Base-by-base conservation (phyloP, 2,329 filamentous ascomycete species). In the Laburnicola sp. region DNA sequence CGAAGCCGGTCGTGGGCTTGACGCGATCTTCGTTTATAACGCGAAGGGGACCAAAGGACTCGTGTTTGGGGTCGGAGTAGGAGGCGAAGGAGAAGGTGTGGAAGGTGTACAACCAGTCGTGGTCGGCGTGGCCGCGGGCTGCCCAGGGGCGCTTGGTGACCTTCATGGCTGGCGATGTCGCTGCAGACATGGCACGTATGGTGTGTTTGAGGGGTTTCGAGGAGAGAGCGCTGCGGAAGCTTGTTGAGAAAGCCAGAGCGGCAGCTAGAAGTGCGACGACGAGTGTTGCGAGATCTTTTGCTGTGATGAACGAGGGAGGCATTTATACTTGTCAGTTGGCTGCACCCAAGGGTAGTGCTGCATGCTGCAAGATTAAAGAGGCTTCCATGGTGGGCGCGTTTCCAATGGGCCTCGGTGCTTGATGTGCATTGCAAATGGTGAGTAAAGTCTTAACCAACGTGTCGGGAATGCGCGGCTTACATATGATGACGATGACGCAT, bases 21-120 rank as follows among this genome's bases (percentile, higher is more conserved):
- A 96, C 90, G 30, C 89, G 86, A 71, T 96, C 91, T 76, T 96
- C 91, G 67, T 96, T 96, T 65, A 96, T 85, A 34, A 96, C 90
- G 50, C 91, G 85, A 40, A 96, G 80, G 25, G 86, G 82, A 6
- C 91, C 91, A 67, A 88, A 95, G 56, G 82, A 80, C 39, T 81
- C 80, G 75, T 85, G 87, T 25, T 74, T 70, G 2, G 87, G 86
- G 67, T 91, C 81, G 71, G 86, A 85, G 75, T 86, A 86, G 34
- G 74, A 79, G 36, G 89, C 89, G 73, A 96, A 95, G 64, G 83
- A 87, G 78, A 96, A 95, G 57, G 86, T 89, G 77, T 95, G 90
- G 76, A 88, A 94, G 6, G 86, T 87, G 75, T 93, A 88, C 6
- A 96, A 82, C 91, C 91, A 96, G 72, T 88, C 89, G 71, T 95